Evolutionary conservation across 2,329 filamentous ascomycete genomes (phyloP), one percentile per base, ranked within the genome.

Genomic region (Xylaria sp.): DNA sequence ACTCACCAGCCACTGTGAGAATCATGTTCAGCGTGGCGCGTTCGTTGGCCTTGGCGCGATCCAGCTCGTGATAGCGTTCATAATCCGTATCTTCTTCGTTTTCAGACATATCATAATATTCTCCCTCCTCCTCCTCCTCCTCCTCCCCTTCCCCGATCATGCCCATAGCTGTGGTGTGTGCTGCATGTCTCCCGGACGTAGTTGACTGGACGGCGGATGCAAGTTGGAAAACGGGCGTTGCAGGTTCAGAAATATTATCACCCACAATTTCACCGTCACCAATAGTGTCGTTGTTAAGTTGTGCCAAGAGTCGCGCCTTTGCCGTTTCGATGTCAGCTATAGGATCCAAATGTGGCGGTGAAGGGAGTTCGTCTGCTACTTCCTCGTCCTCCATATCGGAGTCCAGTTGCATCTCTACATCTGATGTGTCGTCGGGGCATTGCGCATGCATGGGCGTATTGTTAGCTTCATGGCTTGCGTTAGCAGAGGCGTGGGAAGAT

Each of bases 21-120:
- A 97, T 91, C 92, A 96, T 96, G 77, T 96, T 93, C 33, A 97
- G 81, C 40, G 92, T 93, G n/a, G 87, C 89, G 27, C 85, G 81
- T 79, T 81, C 82, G 73, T 83, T 86, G 70, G 80, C 76, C 38
- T 77, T 78, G 38, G 74, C 73, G n/a, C 79, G 74, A 56, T 63
- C 60, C 5, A 57, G 43, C 23, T 54, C 58, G 35, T 72, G 27
- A 11, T 65, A 58, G 33, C 54, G 60, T 55, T 61, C 63, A 17
- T 70, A 62, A 21, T 73, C 72, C 5, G 70, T 67, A 25, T 76
- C 73, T 11, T 71, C 73, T 48, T 58, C 55, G 21, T 38, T 27
- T 35, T 55, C 60, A 4, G 27, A 53, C 25, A 25, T 43, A 15
- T 48, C 40, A 23, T 40, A 38, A n/a, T 46, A 48, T 25, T 40